Conservation (phyloP, 1,139 yeast species). For the Yamadazyma blattariae region DNA sequence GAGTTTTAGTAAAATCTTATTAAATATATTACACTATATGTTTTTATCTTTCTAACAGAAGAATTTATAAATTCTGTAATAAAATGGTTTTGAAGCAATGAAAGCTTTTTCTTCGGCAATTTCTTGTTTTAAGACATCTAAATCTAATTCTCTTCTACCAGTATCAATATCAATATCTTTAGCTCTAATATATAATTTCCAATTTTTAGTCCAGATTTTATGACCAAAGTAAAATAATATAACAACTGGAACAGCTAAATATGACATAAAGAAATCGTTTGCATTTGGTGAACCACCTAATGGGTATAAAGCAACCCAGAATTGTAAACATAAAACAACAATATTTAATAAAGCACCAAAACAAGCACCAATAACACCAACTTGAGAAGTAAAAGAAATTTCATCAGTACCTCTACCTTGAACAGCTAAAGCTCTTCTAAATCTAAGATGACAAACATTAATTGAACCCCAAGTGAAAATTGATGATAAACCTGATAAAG, state of each 20-base stretch:
- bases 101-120: constrained; percentile 57
- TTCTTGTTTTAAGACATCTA: constrained; percentile 65
- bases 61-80: constrained; percentile 47
- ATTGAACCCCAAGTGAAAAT: constrained; percentile 84
- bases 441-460: constrained; percentile 71
- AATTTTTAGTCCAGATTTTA: constrained; percentile 54
- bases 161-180: constrained; percentile 62
- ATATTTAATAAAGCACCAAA: constrained; percentile 60
- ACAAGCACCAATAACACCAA: constrained; percentile 69
- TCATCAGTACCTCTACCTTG: constrained; percentile 68
- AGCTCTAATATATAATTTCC: constrained; percentile 45
- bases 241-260: constrained; percentile 62
- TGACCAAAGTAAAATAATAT: constrained; percentile 56
- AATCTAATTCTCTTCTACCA: constrained; percentile 67
- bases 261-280: constrained; percentile 55
- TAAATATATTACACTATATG: too few relatives aligned
- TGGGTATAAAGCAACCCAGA: constrained; percentile 77
- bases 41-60: constrained; percentile 65
- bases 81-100: constrained; percentile 50
- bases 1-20: too few relatives aligned
- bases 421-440: constrained; percentile 66
- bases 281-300: constrained; percentile 57
- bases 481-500: constrained; percentile 81
- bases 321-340: constrained; percentile 72
- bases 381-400: constrained; percentile 64